These are phyloP conservation scores for Macrocystidia cucumis DNA, from an alignment of 1,284 basidiomycete genomes.

Conservation along the genomic window DNA sequence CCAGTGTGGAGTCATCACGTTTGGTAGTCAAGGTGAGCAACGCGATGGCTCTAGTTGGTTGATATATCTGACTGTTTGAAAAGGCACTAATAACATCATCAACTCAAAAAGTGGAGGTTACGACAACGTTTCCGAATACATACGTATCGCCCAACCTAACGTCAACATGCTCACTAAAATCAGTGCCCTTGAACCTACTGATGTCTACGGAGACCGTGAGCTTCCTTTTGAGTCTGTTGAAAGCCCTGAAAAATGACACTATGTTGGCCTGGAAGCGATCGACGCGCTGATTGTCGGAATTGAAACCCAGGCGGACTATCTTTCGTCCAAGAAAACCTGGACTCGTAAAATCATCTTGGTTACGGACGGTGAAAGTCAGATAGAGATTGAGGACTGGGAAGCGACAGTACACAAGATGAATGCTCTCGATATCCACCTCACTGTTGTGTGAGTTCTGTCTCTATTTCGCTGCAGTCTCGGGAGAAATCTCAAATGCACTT, in stretches of 20 bases:
- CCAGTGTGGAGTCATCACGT: slow-evolving; percentile 79
- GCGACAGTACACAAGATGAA: slow-evolving; percentile 66
- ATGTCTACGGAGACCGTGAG: slow-evolving; percentile 64
- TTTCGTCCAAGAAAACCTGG: slow-evolving; percentile 69
- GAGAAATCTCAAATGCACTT: slow-evolving; percentile 5
- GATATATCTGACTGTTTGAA: too few relatives aligned
- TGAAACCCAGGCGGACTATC: slow-evolving; percentile 62
- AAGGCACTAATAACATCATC: slow-evolving; percentile 73
- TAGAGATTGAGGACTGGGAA: slow-evolving; percentile 69
- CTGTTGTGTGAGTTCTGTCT: slow-evolving; percentile 50
- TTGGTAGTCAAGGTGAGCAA: slow-evolving; percentile 68
- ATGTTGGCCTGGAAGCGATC: slow-evolving; percentile 46
- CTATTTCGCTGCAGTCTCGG: slow-evolving; percentile 3
- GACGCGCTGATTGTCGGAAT: slow-evolving; percentile 84
- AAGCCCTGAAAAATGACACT: too few relatives aligned
- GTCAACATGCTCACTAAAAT: slow-evolving; percentile 71
- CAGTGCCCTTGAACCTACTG: slow-evolving; percentile 54
- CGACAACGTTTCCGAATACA: slow-evolving; percentile 70
- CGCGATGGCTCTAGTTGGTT: too few relatives aligned
- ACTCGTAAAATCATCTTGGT: slow-evolving; percentile 73
- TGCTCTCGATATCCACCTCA: slow-evolving; percentile 45
- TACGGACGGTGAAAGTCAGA: slow-evolving; percentile 73
- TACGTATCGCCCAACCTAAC: slow-evolving; percentile 74
- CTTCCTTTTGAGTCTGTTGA: slow-evolving; percentile 5
- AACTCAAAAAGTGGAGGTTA: slow-evolving; percentile 62